Conservation (phyloP, 1,284 basidiomycete genomes). For the Wallemia ichthyophaga region DNA sequence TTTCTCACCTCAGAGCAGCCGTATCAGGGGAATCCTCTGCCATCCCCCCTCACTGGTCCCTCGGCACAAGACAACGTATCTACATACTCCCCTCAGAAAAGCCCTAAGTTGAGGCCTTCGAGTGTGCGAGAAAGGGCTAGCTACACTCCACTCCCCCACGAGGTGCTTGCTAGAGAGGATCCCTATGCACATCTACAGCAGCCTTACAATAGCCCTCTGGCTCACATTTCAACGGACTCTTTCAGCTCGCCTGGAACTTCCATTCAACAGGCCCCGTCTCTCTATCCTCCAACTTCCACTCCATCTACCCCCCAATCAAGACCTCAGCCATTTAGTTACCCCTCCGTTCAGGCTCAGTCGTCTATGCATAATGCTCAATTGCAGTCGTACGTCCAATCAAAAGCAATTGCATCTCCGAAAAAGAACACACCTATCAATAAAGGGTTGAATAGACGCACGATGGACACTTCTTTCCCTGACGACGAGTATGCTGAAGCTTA, state of each 20-base stretch:
- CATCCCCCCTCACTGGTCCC: background rate
- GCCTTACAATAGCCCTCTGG: background rate
- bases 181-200: background rate
- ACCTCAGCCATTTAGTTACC: constrained; percentile 3
- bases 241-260: background rate
- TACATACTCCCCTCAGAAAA: background rate
- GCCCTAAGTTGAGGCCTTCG: background rate
- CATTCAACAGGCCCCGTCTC: background rate
- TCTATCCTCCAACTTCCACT: background rate
- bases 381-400: background rate
- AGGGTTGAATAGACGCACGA: background rate
- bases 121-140: background rate
- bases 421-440: constrained; percentile 1
- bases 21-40: background rate
- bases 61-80: background rate
- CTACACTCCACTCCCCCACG: background rate
- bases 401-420: background rate
- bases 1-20: background rate
- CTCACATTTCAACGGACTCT: background rate
- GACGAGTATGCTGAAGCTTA: constrained; percentile 21
- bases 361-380: constrained; percentile 2
- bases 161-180: background rate
- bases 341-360: constrained; percentile 3
- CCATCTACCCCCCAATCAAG: background rate
- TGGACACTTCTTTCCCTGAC: background rate